phyloP scores from a whole-genome alignment of 768 basidiomycete species.

The Podaxis sp. region DNA sequence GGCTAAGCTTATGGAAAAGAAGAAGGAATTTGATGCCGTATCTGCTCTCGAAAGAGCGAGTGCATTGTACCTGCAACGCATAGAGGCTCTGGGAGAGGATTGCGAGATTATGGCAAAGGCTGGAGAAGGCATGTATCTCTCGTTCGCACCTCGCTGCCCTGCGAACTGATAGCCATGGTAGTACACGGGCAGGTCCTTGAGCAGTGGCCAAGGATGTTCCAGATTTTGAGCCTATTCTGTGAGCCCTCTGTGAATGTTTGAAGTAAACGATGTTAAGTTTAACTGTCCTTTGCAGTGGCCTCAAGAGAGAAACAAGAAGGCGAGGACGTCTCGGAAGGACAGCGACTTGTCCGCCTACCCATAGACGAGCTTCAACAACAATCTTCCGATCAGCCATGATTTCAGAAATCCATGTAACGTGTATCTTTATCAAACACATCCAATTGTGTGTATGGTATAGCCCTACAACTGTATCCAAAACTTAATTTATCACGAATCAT shows the following conservation, averaged over 20 bases:
- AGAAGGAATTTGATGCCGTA: constrained; percentile 79
- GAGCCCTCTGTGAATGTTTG: constrained; percentile 1
- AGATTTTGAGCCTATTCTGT: constrained; percentile 71
- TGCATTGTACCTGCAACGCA: constrained; percentile 61
- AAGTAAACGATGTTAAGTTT: background rate
- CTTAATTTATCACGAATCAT: constrained; percentile 28
- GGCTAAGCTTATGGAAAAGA: constrained; percentile 69
- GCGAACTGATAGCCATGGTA: constrained; percentile 24
- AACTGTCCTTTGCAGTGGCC: constrained; percentile 40
- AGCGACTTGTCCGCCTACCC: constrained; percentile 72
- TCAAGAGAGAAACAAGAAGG: constrained; percentile 38
- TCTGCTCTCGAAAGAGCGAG: constrained; percentile 69
- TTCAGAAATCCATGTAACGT: background rate
- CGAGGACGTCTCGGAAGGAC: constrained; percentile 36
- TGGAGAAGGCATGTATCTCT: constrained; percentile 52
- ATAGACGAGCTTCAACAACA: constrained; percentile 59
- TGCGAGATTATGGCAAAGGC: constrained; percentile 79
- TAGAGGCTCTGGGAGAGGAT: constrained; percentile 69
- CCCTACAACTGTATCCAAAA: background rate
- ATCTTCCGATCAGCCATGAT: constrained; percentile 22
- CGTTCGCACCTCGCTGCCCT: background rate
- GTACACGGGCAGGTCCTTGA: constrained; percentile 77
- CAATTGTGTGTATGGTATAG: background rate
- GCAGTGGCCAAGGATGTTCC: constrained; percentile 85
- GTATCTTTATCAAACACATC: background rate